Evolutionary conservation across 352 stramenopile species (phyloP), one percentile per base, ranked within the genome.

Genomic region (Globisporangium takayamanum): DNA sequence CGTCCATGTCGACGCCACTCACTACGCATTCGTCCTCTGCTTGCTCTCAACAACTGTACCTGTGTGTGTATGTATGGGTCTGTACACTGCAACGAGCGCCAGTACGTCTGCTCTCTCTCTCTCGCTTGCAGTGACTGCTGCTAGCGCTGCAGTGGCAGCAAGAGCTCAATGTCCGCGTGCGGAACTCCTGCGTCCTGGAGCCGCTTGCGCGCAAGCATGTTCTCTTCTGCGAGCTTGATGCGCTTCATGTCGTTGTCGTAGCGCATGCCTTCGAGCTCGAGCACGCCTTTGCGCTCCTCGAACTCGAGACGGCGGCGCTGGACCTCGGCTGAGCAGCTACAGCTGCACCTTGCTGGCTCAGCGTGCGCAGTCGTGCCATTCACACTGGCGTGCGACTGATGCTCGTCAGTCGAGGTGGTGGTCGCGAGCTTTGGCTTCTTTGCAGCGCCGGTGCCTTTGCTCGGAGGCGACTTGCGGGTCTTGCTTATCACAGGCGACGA

Each of bases 181-280:
- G 50, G 37, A 11, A 68, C 47, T 14, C 57, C 57, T 8, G 72
- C 74, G 51, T 84, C 72, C 25, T 71, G 61, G 60, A 84, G 45
- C 39, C 69, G 71, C 57, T 76, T 79, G 50, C 73, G 66, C 36
- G 73, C 71, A 15, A 83, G 55, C 37, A 71, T 53, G 41, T 60
- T 64, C 55, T 67, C 55, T 37, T 63, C 50, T 26, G 52, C 57
- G 22, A 63, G 45, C 33, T 53, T 39, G 42, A 64, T 49, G 36
- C 53, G 50, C 57, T 65, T 68, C 14, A 65, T 45, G n/a, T 53
- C 45, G 37, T 56, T 68, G 51, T 63, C 51, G 41, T 55, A 64
- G 57, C 57, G 51, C 56, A 65, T 39, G 18, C 33, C 49, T 50
- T 63, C 53, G 50, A 59, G 60, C 33, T 59, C 50, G n/a, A 64